Conservation (phyloP, 2,329 filamentous ascomycete genomes). For the Aspergillus fijiensis region DNA sequence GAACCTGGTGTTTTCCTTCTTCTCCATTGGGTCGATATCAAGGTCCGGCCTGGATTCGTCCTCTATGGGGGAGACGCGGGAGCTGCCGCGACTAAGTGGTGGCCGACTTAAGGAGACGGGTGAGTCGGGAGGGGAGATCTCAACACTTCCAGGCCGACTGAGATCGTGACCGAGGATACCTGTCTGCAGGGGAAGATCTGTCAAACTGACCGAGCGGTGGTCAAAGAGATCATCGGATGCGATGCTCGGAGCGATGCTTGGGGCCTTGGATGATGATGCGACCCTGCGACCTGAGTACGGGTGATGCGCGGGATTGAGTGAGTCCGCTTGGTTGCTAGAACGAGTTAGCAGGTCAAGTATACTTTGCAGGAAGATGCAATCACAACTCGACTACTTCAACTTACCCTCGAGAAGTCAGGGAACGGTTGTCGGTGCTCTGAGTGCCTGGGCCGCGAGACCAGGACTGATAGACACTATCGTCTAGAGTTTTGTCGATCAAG, state of each 20-base stretch:
- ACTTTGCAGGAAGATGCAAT: neutral
- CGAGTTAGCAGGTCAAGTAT: conserved; percentile 9
- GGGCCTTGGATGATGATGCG: conserved; percentile 62
- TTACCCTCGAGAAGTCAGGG: conserved; percentile 41
- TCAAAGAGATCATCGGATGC: conserved; percentile 29
- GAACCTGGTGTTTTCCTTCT: conserved; percentile 22
- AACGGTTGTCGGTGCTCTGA: conserved; percentile 21
- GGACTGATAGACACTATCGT: conserved; percentile 46
- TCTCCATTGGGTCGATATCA: conserved; percentile 11
- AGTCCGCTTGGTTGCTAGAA: conserved; percentile 18
- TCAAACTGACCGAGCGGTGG: conserved; percentile 20
- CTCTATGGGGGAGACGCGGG: conserved; percentile 44
- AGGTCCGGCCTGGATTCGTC: conserved; percentile 19
- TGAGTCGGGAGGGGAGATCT: conserved; percentile 50
- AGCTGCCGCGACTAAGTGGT: conserved; percentile 29
- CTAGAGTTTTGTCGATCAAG: conserved; percentile 46
- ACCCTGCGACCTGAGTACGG: conserved; percentile 41
- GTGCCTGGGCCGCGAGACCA: conserved; percentile 35
- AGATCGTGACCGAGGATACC: neutral
- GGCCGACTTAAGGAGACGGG: conserved; percentile 29
- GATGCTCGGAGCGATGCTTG: conserved; percentile 49
- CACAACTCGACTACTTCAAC: conserved; percentile 13
- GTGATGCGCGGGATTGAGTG: conserved; percentile 19
- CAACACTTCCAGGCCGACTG: conserved; percentile 33
- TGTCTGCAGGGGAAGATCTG: conserved; percentile 10